Evolutionary conservation across 306 rosid species (phyloP).

Genomic region (Biancaea sappan): DNA sequence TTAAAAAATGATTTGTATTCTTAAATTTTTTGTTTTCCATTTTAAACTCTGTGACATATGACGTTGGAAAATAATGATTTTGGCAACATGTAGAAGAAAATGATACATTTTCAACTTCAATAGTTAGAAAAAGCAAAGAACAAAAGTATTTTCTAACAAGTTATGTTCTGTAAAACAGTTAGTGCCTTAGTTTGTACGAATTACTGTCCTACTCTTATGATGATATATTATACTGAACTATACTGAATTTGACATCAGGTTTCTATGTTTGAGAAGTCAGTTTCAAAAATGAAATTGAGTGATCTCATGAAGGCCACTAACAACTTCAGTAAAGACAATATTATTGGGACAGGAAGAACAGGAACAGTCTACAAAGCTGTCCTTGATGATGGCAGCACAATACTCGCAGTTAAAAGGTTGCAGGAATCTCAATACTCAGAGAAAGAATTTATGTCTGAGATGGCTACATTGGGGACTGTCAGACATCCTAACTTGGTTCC

Average conservation of each 20-base stretch:
- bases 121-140: not conserved
- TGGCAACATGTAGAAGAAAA: not conserved
- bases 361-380: constrained; percentile 84
- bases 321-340: constrained; percentile 68
- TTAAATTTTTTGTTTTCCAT: constrained; percentile 9
- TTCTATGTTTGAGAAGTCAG: constrained; percentile 75
- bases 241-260: constrained; percentile 56
- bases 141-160: not conserved
- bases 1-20: constrained; percentile 8
- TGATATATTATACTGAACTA: constrained; percentile 33
- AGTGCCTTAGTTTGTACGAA: not conserved
- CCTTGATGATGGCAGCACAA: constrained; percentile 61
- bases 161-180: not conserved
- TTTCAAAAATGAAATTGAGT: constrained; percentile 75
- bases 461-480: constrained; percentile 76
- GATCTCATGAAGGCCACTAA: constrained; percentile 92
- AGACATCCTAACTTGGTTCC: constrained; percentile 78
- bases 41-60: no score
- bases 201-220: constrained; percentile 4
- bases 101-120: not conserved
- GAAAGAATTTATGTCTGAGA: constrained; percentile 82
- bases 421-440: constrained; percentile 85
- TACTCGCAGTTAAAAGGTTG: constrained; percentile 88
- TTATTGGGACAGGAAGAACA: constrained; percentile 82
- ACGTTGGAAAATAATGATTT: no score